These are phyloP conservation scores for Paramyrothecium sp. DNA, from an alignment of 2,329 filamentous ascomycete species.

Conservation along the genomic window DNA sequence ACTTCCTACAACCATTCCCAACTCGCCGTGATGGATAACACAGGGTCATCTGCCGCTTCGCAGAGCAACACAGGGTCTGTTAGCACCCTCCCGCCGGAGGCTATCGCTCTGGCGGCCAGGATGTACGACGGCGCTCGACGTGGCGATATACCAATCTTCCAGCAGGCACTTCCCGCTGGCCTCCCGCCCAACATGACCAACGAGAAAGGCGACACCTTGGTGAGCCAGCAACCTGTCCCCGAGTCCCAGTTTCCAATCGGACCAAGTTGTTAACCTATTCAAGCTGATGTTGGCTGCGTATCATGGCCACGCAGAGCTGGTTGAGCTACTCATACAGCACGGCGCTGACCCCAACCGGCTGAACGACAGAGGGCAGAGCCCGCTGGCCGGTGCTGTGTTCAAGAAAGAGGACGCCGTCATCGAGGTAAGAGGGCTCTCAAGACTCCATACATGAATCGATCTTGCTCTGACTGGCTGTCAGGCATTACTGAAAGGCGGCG, in stretches of 20 bases:
- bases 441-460: too few relatives aligned
- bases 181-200: slow-evolving; percentile 71
- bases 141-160: slow-evolving; percentile 57
- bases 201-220: slow-evolving; percentile 69
- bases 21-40: not conserved
- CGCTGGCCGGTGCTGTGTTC: slow-evolving; percentile 70
- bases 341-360: slow-evolving; percentile 67
- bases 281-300: slow-evolving; percentile 71
- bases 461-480: slow-evolving; percentile 13
- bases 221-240: slow-evolving; percentile 27
- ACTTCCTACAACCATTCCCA: too few relatives aligned
- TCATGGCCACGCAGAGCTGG: slow-evolving; percentile 62
- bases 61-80: not conserved
- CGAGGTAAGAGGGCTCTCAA: slow-evolving; percentile 35
- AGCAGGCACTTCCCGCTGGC: slow-evolving; percentile 62
- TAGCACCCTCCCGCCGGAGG: slow-evolving; percentile 55
- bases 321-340: slow-evolving; percentile 57
- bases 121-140: slow-evolving; percentile 66
- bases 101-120: slow-evolving; percentile 62
- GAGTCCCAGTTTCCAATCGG: not conserved
- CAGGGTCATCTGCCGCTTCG: not conserved
- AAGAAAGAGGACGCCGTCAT: slow-evolving; percentile 67
- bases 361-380: slow-evolving; percentile 68
- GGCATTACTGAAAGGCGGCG: slow-evolving; percentile 49
- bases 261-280: slow-evolving; percentile 1